Evolutionary conservation across 495 filamentous ascomycete species (phyloP).

Genomic region (Tuber microsphaerosporum): DNA sequence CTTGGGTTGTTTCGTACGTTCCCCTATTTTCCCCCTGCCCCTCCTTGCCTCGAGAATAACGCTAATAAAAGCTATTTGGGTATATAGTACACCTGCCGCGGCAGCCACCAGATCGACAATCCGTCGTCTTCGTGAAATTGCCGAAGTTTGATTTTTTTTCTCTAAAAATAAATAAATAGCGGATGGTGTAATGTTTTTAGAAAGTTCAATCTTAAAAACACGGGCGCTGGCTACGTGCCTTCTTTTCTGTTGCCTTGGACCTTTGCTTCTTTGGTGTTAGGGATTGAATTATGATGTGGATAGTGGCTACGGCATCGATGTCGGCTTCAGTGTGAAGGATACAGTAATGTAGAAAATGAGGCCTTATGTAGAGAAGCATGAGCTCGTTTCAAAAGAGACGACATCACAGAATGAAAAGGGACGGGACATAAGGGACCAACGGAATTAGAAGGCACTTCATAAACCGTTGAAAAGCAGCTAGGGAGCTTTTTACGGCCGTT

Average conservation of each 20-base stretch:
- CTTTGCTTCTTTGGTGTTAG: neutral
- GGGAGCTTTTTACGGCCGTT: neutral
- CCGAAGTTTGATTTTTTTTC: constrained; percentile 65
- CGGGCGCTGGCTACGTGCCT: neutral
- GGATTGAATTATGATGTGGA: neutral
- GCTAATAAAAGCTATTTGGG: constrained; percentile 31
- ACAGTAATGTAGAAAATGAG: neutral
- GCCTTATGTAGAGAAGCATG: neutral
- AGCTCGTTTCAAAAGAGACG: neutral
- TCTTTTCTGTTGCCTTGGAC: neutral
- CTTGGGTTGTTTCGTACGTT: constrained; percentile 93
- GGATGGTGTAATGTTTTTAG: neutral
- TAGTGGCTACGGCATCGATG: neutral
- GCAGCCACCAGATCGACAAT: constrained; percentile 96
- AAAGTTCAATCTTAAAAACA: neutral
- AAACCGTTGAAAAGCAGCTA: neutral
- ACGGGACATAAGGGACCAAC: neutral
- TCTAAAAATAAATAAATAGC: neutral
- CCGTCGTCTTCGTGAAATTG: constrained; percentile 93
- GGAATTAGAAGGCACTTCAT: neutral
- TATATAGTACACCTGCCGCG: constrained; percentile 78
- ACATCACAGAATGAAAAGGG: neutral
- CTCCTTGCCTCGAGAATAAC: neutral
- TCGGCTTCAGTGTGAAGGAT: neutral
- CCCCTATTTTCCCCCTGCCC: neutral